phyloP scores from a whole-genome alignment of 257 asterid genomes.

The Coffea canephora region DNA sequence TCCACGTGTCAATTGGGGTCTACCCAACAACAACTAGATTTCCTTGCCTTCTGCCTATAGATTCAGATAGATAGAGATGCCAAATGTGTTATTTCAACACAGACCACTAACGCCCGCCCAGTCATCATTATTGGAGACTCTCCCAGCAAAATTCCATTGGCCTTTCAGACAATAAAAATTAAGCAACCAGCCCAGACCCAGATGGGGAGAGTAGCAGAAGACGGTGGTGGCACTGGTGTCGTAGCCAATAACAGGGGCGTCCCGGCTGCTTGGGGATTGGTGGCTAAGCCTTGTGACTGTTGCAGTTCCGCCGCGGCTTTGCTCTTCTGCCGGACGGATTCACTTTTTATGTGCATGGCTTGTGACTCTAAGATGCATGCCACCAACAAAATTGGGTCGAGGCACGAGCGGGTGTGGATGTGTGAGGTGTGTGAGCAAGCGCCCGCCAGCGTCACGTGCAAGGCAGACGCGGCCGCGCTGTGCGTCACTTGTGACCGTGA shows the following conservation, averaged over 20 bases:
- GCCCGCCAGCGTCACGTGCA: conserved; percentile 65
- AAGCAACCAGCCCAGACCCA: conserved; percentile 1
- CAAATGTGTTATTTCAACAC: conserved; percentile 25
- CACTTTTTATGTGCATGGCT: conserved; percentile 56
- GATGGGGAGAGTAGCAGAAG: conserved; percentile 25
- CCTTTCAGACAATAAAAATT: background rate
- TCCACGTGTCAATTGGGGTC: conserved; percentile 60
- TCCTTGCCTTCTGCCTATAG: conserved; percentile 24
- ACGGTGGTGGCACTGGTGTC: conserved; percentile 25
- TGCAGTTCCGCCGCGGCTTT: conserved; percentile 66
- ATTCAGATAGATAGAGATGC: conserved; percentile 34
- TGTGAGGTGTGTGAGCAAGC: conserved; percentile 89
- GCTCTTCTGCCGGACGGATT: conserved; percentile 63
- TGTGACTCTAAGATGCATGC: conserved; percentile 61
- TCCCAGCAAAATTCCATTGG: background rate
- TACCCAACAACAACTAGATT: conserved; percentile 35
- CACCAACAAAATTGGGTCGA: background rate
- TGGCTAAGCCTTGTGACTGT: conserved; percentile 63
- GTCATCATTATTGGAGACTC: conserved; percentile 21
- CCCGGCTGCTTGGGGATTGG: conserved; percentile 38
- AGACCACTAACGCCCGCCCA: conserved; percentile 32
- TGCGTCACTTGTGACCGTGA: conserved; percentile 74
- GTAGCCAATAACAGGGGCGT: conserved; percentile 30
- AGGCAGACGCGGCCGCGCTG: conserved; percentile 79
- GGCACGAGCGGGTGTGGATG: conserved; percentile 78